Conservation (phyloP, 257 asterid species). For the Cruciata laevipes region DNA sequence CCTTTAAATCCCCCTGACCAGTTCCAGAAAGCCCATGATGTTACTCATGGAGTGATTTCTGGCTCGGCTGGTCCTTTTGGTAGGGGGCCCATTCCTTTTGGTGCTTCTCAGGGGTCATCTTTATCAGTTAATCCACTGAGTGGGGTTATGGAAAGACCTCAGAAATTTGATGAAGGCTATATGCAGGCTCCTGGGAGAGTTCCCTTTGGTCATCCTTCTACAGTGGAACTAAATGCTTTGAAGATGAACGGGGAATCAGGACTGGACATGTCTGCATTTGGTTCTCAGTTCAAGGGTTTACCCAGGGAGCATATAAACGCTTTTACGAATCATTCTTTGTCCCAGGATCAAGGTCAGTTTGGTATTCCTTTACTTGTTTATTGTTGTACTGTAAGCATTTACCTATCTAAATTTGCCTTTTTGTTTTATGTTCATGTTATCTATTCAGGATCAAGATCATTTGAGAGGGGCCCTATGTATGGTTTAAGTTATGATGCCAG, state of each 20-base stretch:
- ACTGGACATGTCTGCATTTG: slow-evolving; percentile 33
- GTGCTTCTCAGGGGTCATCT: slow-evolving; percentile 33
- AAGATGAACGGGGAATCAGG: slow-evolving; percentile 39
- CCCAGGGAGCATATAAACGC: slow-evolving; percentile 39
- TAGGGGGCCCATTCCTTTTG: slow-evolving; percentile 41
- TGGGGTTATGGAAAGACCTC: slow-evolving; percentile 46
- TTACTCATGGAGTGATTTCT: slow-evolving; percentile 16
- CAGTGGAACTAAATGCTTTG: slow-evolving; percentile 30
- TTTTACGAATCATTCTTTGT: slow-evolving; percentile 32
- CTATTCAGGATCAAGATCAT: slow-evolving; percentile 33
- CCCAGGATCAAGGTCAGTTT: slow-evolving; percentile 51
- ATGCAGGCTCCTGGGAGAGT: slow-evolving; percentile 35
- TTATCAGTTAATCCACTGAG: slow-evolving; percentile 31
- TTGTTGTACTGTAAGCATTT: background rate
- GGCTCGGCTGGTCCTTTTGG: slow-evolving; percentile 26
- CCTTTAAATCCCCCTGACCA: slow-evolving; percentile 30
- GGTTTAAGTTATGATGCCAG: slow-evolving; percentile 40
- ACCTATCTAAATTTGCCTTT: background rate
- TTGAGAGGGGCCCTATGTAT: slow-evolving; percentile 34
- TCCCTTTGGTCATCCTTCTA: slow-evolving; percentile 28
- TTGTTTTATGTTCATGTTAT: slow-evolving; percentile 14
- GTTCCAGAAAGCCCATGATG: slow-evolving; percentile 23
- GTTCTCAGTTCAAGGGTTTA: slow-evolving; percentile 36
- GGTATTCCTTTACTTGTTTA: background rate
- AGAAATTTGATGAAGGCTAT: slow-evolving; percentile 25